phyloP scores from a whole-genome alignment of 306 rosid species.

The Malus asiatica region DNA sequence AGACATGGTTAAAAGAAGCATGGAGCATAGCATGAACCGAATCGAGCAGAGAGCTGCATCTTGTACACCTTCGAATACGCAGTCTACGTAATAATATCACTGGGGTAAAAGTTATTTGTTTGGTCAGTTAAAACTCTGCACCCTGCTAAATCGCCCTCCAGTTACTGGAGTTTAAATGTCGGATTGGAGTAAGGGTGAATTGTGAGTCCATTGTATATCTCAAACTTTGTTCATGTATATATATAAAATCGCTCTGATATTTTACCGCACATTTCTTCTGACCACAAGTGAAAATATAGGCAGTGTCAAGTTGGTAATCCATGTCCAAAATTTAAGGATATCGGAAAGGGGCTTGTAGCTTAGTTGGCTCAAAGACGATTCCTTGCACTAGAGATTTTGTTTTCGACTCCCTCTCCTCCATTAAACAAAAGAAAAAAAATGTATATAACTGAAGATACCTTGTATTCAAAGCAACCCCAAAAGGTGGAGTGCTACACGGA shows the following conservation, averaged over 20 bases:
- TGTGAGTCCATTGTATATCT: conserved; percentile 15
- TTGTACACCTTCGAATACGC: conserved; percentile 43
- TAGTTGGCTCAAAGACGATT: not conserved
- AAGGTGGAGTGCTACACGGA: not conserved
- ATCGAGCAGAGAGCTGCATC: conserved; percentile 42
- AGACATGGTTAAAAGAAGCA: conserved; percentile 81
- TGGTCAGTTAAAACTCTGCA: conserved; percentile 22
- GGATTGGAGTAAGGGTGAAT: conserved; percentile 8
- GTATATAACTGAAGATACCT: not conserved
- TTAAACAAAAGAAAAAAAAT: not conserved
- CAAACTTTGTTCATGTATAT: conserved; percentile 23
- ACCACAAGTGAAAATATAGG: not conserved
- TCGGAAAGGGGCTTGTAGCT: not conserved
- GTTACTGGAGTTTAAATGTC: conserved; percentile 34
- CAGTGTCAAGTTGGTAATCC: no score
- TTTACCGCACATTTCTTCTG: conserved; percentile 10
- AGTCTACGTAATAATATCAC: conserved; percentile 27
- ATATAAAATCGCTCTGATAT: conserved; percentile 14
- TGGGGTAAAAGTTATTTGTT: conserved; percentile 7
- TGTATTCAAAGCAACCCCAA: not conserved
- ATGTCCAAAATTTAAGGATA: no score
- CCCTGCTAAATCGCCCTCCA: conserved; percentile 23
- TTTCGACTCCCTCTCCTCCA: not conserved
- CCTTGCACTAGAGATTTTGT: not conserved
- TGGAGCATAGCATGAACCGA: conserved; percentile 58